Conservation (phyloP, 2,329 filamentous ascomycete genomes). For the Curvularia sp. region DNA sequence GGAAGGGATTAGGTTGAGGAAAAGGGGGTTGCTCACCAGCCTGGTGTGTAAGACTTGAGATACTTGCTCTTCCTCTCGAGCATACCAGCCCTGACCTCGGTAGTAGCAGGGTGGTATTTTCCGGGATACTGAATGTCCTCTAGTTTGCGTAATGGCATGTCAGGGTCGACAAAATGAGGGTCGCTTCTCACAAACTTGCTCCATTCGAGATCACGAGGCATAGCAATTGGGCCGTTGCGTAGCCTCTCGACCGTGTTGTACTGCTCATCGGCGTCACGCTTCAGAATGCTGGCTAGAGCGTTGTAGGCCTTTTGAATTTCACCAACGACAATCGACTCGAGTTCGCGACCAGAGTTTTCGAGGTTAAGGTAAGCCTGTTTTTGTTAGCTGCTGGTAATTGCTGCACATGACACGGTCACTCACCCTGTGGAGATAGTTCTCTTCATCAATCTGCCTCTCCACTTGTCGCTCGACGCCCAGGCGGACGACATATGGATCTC, state of each 20-base stretch:
- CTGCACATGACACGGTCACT: slow-evolving; percentile 37
- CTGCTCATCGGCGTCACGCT: slow-evolving; percentile 84
- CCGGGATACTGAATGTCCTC: slow-evolving; percentile 92
- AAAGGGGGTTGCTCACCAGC: slow-evolving; percentile 70
- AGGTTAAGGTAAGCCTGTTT: slow-evolving; percentile 87
- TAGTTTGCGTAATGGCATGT: slow-evolving; percentile 75
- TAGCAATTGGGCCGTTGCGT: slow-evolving; percentile 82
- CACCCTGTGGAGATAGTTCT: slow-evolving; percentile 94
- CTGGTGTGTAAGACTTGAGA: slow-evolving; percentile 93
- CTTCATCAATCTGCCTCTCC: slow-evolving; percentile 91
- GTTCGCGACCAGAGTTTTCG: slow-evolving; percentile 89
- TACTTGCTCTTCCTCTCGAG: slow-evolving; percentile 99
- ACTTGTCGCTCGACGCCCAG: slow-evolving; percentile 87
- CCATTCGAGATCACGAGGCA: slow-evolving; percentile 96
- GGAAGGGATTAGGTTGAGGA: not conserved
- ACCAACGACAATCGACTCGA: slow-evolving; percentile 94
- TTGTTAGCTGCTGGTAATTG: slow-evolving; percentile 20
- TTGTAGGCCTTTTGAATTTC: slow-evolving; percentile 99
- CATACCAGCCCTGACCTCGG: slow-evolving; percentile 88
- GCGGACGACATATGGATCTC: slow-evolving; percentile 88
- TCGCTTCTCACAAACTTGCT: slow-evolving; percentile 78
- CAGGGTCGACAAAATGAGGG: slow-evolving; percentile 86
- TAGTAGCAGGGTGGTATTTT: slow-evolving; percentile 79
- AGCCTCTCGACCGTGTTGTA: slow-evolving; percentile 81
- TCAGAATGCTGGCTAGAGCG: slow-evolving; percentile 87